phyloP scores from a whole-genome alignment of 2,329 filamentous ascomycete genomes.

The Alternaria triticimaculans region DNA sequence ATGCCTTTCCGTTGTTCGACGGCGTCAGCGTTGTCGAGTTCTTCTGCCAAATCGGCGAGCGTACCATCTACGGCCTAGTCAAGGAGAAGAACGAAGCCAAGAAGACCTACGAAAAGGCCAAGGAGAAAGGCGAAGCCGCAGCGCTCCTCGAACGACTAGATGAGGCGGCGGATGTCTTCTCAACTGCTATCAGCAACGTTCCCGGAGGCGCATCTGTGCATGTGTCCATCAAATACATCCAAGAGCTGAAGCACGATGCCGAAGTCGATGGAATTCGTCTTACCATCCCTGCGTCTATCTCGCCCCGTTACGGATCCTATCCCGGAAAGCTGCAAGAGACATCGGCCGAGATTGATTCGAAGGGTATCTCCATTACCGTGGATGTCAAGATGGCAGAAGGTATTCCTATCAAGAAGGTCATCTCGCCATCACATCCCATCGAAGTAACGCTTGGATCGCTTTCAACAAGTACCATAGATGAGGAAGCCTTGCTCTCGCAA shows the following conservation, averaged over 20 bases:
- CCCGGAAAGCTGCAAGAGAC: not conserved
- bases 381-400: slow-evolving; percentile 2
- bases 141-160: slow-evolving; percentile 5
- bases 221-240: slow-evolving; percentile 8
- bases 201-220: not conserved
- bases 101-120: slow-evolving; percentile 8
- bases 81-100: slow-evolving; percentile 8
- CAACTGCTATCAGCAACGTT: slow-evolving; percentile 6
- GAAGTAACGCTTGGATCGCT: slow-evolving; percentile 8
- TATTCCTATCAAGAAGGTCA: slow-evolving; percentile 6
- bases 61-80: slow-evolving; percentile 9
- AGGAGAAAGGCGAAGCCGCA: slow-evolving; percentile 1
- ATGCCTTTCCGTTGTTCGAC: slow-evolving; percentile 9
- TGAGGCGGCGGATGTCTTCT: slow-evolving; percentile 12
- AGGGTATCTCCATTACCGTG: slow-evolving; percentile 7
- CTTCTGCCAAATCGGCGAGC: slow-evolving; percentile 2
- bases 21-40: slow-evolving; percentile 12
- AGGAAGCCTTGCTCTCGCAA: not conserved
- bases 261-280: slow-evolving; percentile 10
- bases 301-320: slow-evolving; percentile 5
- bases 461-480: not conserved
- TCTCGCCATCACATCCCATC: slow-evolving; percentile 8
- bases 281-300: slow-evolving; percentile 1
- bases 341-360: not conserved
- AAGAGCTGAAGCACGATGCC: slow-evolving; percentile 10